A percentile compares a stretch with the other conserved stretches of the same genome.
phyloP scores from a whole-genome alignment of 208 protist genomes.

The Vickermania ingenoplastis region DNA sequence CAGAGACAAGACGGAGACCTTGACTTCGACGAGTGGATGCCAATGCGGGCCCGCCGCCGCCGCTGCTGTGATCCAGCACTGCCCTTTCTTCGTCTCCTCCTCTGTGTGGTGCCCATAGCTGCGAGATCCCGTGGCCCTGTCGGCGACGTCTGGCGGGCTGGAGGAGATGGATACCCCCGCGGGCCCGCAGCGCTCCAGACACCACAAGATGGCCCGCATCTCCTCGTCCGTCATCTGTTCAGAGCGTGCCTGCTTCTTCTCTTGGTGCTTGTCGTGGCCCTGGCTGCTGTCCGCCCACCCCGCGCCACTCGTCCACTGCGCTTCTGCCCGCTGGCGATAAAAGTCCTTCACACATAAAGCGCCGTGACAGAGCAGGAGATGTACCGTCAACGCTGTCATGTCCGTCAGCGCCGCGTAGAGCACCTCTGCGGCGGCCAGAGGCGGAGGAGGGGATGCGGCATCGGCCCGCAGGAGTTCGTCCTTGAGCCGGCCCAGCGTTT shows the following conservation, averaged over 20 bases:
- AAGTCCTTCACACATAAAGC: background rate
- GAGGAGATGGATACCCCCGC: background rate
- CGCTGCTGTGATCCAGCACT: too few species aligned
- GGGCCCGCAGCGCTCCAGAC: background rate
- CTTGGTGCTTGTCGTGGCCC: too few species aligned
- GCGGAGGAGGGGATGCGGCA: too few species aligned
- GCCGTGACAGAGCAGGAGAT: background rate
- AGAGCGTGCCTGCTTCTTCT: too few species aligned
- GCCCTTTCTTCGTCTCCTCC: too few species aligned
- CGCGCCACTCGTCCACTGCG: too few species aligned
- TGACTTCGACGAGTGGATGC: too few species aligned
- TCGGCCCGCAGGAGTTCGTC: background rate
- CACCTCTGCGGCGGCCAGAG: background rate
- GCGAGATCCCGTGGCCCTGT: background rate
- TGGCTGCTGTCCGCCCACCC: too few species aligned
- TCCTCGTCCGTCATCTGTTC: background rate
- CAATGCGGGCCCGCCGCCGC: too few species aligned
- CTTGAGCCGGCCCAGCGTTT: background rate
- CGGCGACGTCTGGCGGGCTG: background rate
- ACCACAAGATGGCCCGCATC: background rate
- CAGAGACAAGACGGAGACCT: background rate
- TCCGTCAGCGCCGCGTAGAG: background rate
- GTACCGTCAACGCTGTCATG: background rate
- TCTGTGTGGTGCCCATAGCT: too few species aligned
- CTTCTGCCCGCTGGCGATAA: background rate